A percentile compares a stretch with the other conserved stretches of the same genome.
These are phyloP conservation scores for Diaporthe citriasiana DNA, from an alignment of 2,329 filamentous ascomycete species.

Conservation along the genomic window DNA sequence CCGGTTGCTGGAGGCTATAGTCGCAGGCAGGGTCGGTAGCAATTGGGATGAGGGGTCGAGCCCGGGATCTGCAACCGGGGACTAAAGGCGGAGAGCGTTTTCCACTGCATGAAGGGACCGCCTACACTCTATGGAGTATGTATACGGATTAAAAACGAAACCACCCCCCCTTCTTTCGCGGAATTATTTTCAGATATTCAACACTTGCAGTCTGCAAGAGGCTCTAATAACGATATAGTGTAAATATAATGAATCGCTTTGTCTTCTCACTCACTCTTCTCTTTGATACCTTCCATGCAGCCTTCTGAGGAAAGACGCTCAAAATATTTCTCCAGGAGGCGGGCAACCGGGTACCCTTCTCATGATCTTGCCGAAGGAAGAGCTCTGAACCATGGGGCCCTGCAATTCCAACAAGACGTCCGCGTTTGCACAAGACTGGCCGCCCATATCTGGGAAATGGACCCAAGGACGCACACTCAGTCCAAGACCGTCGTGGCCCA, in stretches of 20 bases:
- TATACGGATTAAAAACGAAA: too few relatives aligned
- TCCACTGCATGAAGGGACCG: too few relatives aligned
- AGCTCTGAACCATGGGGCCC: background rate
- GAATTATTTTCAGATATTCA: background rate
- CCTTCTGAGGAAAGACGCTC: background rate
- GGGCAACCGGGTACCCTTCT: slow-evolving; percentile 13
- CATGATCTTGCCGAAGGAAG: background rate
- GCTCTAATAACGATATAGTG: background rate
- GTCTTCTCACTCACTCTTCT: background rate
- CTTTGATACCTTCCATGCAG: background rate
- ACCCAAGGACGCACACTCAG: background rate
- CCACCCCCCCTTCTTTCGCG: too few relatives aligned
- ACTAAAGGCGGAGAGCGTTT: too few relatives aligned
- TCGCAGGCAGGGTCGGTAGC: too few relatives aligned
- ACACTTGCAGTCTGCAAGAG: background rate
- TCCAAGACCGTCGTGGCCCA: background rate
- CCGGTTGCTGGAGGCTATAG: too few relatives aligned
- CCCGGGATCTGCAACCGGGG: too few relatives aligned
- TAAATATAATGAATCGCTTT: background rate
- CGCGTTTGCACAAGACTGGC: slow-evolving; percentile 12
- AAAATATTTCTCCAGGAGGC: background rate
- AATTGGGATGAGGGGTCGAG: too few relatives aligned
- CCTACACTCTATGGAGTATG: too few relatives aligned
- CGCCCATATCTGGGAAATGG: slow-evolving; percentile 9
- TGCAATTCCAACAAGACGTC: background rate